phyloP scores from a whole-genome alignment of 179 eudicot genomes.

The Amaranthus tricolor region DNA sequence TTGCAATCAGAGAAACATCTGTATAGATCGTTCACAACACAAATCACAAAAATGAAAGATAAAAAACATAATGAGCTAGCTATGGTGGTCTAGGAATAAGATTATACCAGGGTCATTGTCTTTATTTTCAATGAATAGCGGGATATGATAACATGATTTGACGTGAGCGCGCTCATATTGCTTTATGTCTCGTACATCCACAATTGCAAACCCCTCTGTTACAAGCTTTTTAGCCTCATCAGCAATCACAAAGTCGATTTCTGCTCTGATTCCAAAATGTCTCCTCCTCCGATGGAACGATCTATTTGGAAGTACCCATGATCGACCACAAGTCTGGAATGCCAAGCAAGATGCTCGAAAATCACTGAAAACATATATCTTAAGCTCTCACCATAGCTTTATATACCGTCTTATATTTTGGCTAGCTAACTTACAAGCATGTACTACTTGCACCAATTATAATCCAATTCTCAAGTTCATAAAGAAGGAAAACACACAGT shows the following conservation, averaged over 20 bases:
- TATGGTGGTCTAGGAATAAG: neutral
- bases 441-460: neutral
- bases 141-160: constrained; percentile 74
- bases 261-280: constrained; percentile 50
- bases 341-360: constrained; percentile 54
- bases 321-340: constrained; percentile 39
- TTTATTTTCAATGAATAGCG: constrained; percentile 76
- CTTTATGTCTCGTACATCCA: constrained; percentile 74
- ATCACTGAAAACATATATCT: constrained; percentile 63
- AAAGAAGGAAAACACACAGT: neutral
- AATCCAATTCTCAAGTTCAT: neutral
- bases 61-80: neutral
- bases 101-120: constrained; percentile 77
- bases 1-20: neutral
- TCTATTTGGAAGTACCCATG: constrained; percentile 33
- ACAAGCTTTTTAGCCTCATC: constrained; percentile 80
- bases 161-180: constrained; percentile 88
- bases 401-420: neutral
- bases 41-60: neutral
- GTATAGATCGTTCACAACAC: neutral
- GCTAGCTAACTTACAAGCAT: neutral
- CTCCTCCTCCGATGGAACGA: constrained; percentile 33
- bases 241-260: constrained; percentile 59
- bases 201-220: constrained; percentile 61
- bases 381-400: constrained; percentile 27